Base-by-base conservation (phyloP, 805 yeast species). In the Metschnikowia lochheadii region DNA sequence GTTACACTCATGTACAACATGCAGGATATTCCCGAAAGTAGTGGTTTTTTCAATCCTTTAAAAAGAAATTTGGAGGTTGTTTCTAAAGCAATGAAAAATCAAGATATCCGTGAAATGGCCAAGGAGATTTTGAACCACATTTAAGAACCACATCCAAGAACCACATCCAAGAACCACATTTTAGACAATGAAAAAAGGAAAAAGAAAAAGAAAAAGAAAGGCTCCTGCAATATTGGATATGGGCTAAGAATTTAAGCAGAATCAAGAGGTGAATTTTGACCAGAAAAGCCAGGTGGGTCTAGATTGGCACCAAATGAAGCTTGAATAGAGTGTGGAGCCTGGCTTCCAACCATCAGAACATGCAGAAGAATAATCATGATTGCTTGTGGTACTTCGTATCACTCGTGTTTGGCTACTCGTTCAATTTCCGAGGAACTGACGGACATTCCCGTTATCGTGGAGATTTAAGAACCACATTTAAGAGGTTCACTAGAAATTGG, bases 331-430 rank as follows among this genome's bases (percentile, higher is more conserved):
- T n/a, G n/a, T n/a, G n/a, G 86, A 60, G 78, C 86, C 14, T 88
- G 84, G 80, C 76, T 94, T 56, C 83, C 94, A 29, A 87, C 94
- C 42, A 88, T 94, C 56, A 83, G 98, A 73, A 83, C 97, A 65
- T 90, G 97, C 61, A 84, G 97, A 73, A 83, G 99, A 72, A 80
- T 94, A 62, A 88, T 91, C 53, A 94, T 94, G 98, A 88, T 94
- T 73, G 99, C 99, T 1, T 94, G 99, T 75, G 99, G 99, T 75
- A 94, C 99, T 6, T 94, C 99, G 0, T 94, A 91, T 68, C 99
- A 94, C 73, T 94, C 99, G 15, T 94, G 99, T 77, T 74, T 94
- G 66, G 99, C 99, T 20, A 92, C 96, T 20, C 84, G 99, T 72
- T 87, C 97, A 14, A 85, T 90, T 56, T 91, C 94, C 67, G 99